Evolutionary conservation across 2,329 filamentous ascomycete species (phyloP).

Genomic region (Periconia macrospinosa): DNA sequence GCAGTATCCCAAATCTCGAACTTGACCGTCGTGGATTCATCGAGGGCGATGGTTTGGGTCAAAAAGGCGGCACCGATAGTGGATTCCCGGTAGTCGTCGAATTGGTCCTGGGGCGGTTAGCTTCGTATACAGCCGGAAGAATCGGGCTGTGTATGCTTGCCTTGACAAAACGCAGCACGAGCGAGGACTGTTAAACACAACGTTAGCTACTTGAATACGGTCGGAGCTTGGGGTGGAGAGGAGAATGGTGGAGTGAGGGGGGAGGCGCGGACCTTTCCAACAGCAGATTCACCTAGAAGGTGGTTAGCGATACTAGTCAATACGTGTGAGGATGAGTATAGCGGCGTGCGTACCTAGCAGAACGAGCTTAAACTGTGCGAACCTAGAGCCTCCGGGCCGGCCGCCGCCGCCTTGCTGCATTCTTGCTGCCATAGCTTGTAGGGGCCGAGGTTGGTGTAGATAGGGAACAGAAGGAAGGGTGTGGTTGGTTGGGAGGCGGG

Average conservation of each 20-base stretch:
- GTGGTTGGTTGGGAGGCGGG: background rate
- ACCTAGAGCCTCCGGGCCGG: slow-evolving; percentile 69
- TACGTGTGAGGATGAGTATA: background rate
- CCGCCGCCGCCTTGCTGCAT: slow-evolving; percentile 65
- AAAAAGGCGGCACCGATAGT: slow-evolving; percentile 98
- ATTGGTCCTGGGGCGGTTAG: slow-evolving; percentile 75
- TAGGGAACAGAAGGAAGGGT: background rate
- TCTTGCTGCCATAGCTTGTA: slow-evolving; percentile 75
- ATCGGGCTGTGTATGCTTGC: slow-evolving; percentile 51
- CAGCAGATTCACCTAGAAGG: slow-evolving; percentile 85
- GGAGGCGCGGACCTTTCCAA: slow-evolving; percentile 77
- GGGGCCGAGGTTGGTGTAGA: slow-evolving; percentile 1
- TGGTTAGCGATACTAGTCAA: slow-evolving; percentile 20
- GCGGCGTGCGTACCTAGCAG: slow-evolving; percentile 72
- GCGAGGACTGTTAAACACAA: slow-evolving; percentile 72
- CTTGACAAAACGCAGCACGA: slow-evolving; percentile 98
- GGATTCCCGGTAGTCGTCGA: slow-evolving; percentile 96
- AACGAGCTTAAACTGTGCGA: slow-evolving; percentile 99
- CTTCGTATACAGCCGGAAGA: background rate
- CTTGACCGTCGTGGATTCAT: slow-evolving; percentile 98
- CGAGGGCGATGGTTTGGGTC: slow-evolving; percentile 97
- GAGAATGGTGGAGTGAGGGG: background rate
- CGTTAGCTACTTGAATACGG: slow-evolving; percentile 33
- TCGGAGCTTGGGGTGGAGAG: too few species aligned
- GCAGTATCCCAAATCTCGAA: slow-evolving; percentile 96